Evolutionary conservation across 2,329 filamentous ascomycete species (phyloP).

Genomic region (Stachybotrys elegans): DNA sequence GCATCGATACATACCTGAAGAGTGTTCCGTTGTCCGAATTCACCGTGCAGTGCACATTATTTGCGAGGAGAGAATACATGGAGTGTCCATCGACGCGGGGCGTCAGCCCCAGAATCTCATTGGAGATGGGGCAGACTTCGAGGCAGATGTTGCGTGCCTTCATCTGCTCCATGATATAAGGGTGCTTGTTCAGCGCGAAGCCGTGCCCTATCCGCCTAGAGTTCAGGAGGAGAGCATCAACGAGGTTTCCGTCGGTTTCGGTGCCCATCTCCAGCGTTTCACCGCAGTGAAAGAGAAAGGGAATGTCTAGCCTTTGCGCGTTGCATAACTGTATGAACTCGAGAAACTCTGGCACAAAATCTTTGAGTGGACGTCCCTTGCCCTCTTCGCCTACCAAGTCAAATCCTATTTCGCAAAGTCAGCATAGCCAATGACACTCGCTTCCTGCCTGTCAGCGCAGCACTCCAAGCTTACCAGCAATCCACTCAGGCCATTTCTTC

Average conservation of each 20-base stretch:
- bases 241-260: conserved; percentile 61
- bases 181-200: conserved; percentile 63
- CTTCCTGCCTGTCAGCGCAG: background rate
- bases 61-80: conserved; percentile 64
- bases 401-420: conserved; percentile 47
- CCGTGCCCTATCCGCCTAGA: conserved; percentile 71
- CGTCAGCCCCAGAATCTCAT: conserved; percentile 68
- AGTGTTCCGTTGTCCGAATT: conserved; percentile 72
- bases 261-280: conserved; percentile 66
- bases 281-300: conserved; percentile 72
- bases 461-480: conserved; percentile 50
- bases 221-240: conserved; percentile 61
- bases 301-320: conserved; percentile 48
- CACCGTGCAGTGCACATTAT: conserved; percentile 67
- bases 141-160: conserved; percentile 60
- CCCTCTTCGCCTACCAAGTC: conserved; percentile 67
- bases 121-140: conserved; percentile 74
- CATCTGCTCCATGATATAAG: conserved; percentile 61
- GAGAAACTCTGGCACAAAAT: conserved; percentile 51
- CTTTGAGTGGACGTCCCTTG: conserved; percentile 52
- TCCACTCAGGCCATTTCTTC: conserved; percentile 47
- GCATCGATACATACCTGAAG: conserved; percentile 53
- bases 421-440: background rate
- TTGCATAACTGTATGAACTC: conserved; percentile 50
- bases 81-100: conserved; percentile 60